Evolutionary conservation across 2,329 filamentous ascomycete genomes (phyloP).

Genomic region (Albophoma yamanashiensis): DNA sequence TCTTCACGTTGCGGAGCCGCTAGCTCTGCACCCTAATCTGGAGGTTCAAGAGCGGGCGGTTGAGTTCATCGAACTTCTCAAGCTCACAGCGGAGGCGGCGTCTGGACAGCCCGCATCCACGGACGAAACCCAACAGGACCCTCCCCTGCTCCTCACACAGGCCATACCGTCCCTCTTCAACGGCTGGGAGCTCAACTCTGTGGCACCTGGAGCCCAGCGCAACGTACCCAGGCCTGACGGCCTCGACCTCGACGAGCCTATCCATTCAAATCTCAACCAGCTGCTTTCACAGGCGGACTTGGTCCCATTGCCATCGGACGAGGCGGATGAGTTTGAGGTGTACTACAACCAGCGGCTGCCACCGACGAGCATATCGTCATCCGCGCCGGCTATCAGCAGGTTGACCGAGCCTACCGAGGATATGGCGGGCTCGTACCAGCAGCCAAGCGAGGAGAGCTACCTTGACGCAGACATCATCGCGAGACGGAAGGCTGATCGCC

Average conservation of each 20-base stretch:
- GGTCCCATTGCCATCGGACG: conserved; percentile 35
- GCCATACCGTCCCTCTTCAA: conserved; percentile 81
- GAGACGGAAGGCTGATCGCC: conserved; percentile 62
- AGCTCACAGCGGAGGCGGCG: conserved; percentile 73
- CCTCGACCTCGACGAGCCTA: conserved; percentile 70
- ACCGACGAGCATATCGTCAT: conserved; percentile 38
- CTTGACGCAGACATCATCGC: conserved; percentile 65
- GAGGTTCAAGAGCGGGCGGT: conserved; percentile 94
- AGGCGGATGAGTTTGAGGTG: conserved; percentile 55
- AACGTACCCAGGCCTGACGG: conserved; percentile 73
- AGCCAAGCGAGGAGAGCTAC: conserved; percentile 52
- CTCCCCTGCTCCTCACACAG: conserved; percentile 78
- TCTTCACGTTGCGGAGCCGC: conserved; percentile 67
- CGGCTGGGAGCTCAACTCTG: conserved; percentile 84
- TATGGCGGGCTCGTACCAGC: conserved; percentile 44
- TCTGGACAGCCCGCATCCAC: conserved; percentile 52
- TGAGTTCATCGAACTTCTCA: conserved; percentile 83
- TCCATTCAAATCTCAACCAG: conserved; percentile 62
- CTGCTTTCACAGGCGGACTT: conserved; percentile 53
- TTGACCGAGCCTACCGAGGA: conserved; percentile 41
- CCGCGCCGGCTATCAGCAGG: conserved; percentile 41
- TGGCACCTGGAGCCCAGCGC: conserved; percentile 68
- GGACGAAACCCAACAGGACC: conserved; percentile 46
- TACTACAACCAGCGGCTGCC: conserved; percentile 52
- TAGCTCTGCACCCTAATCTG: conserved; percentile 72